Evolutionary conservation across 192 early-diverging fungal species (phyloP), one percentile per base, ranked within the genome.

Genomic region (Ambispora gerdemannii): DNA sequence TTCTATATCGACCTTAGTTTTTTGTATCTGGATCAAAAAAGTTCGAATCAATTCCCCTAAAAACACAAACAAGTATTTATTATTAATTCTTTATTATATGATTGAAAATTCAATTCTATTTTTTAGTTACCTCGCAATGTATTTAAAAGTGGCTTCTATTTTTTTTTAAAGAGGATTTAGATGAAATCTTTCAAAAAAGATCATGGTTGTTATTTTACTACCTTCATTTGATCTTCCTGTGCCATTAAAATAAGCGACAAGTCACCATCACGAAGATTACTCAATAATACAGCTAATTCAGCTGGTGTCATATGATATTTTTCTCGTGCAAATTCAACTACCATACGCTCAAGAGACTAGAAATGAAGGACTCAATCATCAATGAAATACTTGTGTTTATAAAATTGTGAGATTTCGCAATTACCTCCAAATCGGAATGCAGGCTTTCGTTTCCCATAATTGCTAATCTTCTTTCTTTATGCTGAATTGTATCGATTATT

Each of bases 1-100:
- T 35, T 93, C 93, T 30, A 93, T 85, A 75, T 97, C 95, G 0
- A 97, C 94, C 75, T 97, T 97, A 6, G 92, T 90, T 75, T 97
- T 97, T 80, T 97, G 95, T 4, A 97, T 77, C 71, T 93, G 90
- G 34, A 93, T 92, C 49, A 91, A 78, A 22, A 92, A 78, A 3
- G 89, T 84, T 43, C 88, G 84, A 22, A 92, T 77, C 50, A 92
- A 77, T 61, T 90, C 81, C 17, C 91, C 89, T 80, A 47, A 25
- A 50, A 53, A 63, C 53, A 50, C n/a, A 33, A 63, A 24, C 7
- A 49, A 71, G 20, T 8, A 8, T 49, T 22, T 25, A 13, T 55
- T 20, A 63, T 15, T 4, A 24, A 7, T 20, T 66, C 30, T 20
- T 47, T 32, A 24, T 10, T 3, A 15, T 71, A 22, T 22, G 19